These are phyloP conservation scores for Alternaria arbusti DNA, from an alignment of 2,329 filamentous ascomycete species.

Conservation along the genomic window DNA sequence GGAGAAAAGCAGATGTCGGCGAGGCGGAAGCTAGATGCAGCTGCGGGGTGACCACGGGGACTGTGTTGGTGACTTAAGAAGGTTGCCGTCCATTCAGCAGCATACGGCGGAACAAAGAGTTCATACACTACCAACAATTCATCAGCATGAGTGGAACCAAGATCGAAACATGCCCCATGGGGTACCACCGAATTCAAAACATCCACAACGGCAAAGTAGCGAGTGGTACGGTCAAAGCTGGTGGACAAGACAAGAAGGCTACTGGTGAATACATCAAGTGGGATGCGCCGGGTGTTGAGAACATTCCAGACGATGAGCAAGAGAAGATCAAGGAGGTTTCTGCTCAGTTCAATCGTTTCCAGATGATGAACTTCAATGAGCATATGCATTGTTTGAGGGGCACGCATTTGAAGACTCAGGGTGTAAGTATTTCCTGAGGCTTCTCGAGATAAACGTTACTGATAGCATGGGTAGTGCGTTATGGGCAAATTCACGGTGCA, in stretches of 20 bases:
- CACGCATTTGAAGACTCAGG: slow-evolving; percentile 57
- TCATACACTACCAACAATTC: not conserved
- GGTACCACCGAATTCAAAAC: slow-evolving; percentile 32
- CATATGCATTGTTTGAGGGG: slow-evolving; percentile 42
- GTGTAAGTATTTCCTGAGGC: slow-evolving; percentile 32
- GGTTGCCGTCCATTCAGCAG: not conserved
- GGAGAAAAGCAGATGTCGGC: slow-evolving; percentile 5
- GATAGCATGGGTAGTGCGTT: slow-evolving; percentile 32
- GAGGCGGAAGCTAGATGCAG: slow-evolving; percentile 13
- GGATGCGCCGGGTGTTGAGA: slow-evolving; percentile 52
- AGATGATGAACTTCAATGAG: slow-evolving; percentile 54
- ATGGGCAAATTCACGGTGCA: slow-evolving; percentile 55
- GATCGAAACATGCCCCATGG: slow-evolving; percentile 26
- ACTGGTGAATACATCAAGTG: slow-evolving; percentile 50
- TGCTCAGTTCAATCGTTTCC: slow-evolving; percentile 55
- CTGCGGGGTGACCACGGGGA: not conserved
- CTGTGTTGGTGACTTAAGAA: not conserved
- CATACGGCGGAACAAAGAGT: not conserved
- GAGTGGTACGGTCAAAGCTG: slow-evolving; percentile 31
- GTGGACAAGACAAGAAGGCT: slow-evolving; percentile 31
- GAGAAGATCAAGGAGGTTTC: slow-evolving; percentile 56
- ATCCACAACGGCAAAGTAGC: slow-evolving; percentile 37
- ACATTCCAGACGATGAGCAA: slow-evolving; percentile 48
- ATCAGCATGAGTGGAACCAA: slow-evolving; percentile 21
- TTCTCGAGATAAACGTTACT: not conserved